phyloP scores from a whole-genome alignment of 2,329 filamentous ascomycete genomes.

The Scopulariopsis brevicaulis region DNA sequence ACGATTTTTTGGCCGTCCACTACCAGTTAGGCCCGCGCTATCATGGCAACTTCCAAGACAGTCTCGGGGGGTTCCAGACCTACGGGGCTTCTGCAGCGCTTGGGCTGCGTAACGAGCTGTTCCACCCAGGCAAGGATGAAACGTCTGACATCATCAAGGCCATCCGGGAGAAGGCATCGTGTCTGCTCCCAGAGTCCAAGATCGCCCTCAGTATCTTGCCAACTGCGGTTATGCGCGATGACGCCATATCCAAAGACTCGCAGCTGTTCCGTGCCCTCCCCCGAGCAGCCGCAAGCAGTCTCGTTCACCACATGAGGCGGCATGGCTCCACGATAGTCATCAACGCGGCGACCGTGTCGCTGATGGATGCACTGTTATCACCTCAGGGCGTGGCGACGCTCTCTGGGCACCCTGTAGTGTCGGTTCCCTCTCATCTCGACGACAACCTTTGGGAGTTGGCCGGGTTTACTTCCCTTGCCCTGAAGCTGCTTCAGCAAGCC shows the following conservation, averaged over 20 bases:
- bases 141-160: slow-evolving; percentile 84
- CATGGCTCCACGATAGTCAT: slow-evolving; percentile 71
- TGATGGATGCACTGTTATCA: slow-evolving; percentile 80
- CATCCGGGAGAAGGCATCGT: slow-evolving; percentile 75
- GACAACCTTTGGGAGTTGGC: slow-evolving; percentile 87
- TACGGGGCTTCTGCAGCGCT: slow-evolving; percentile 87
- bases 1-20: slow-evolving; percentile 86
- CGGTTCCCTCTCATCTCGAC: slow-evolving; percentile 74
- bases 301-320: slow-evolving; percentile 59
- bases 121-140: slow-evolving; percentile 83
- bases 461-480: slow-evolving; percentile 75
- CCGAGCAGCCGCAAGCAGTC: slow-evolving; percentile 53
- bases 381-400: slow-evolving; percentile 72
- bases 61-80: slow-evolving; percentile 89
- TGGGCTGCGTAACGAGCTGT: slow-evolving; percentile 81
- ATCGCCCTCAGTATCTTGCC: slow-evolving; percentile 78
- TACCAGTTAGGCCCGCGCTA: slow-evolving; percentile 84
- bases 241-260: slow-evolving; percentile 68
- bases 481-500: slow-evolving; percentile 76
- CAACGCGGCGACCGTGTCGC: slow-evolving; percentile 76
- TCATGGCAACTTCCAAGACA: slow-evolving; percentile 93
- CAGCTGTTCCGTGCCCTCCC: slow-evolving; percentile 69
- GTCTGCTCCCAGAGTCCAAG: slow-evolving; percentile 68
- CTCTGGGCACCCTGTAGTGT: slow-evolving; percentile 71
- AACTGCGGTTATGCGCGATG: slow-evolving; percentile 67